phyloP scores from a whole-genome alignment of 192 early-diverging fungal species.

The Spizellomyces sp. region DNA sequence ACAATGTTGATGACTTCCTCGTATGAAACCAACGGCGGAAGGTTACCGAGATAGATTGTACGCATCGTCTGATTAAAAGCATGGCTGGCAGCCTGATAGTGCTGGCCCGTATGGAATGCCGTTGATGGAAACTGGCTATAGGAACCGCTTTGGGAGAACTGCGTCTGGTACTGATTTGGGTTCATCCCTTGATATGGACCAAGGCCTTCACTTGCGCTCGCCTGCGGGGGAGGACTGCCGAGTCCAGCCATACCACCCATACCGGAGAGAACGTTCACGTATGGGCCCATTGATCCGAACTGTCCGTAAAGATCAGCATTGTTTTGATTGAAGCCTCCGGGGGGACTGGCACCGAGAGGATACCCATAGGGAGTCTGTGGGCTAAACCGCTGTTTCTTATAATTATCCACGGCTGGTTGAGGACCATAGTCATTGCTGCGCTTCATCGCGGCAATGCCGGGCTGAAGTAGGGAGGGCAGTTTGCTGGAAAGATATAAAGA shows the following conservation, averaged over 20 bases:
- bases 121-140: slow-evolving; percentile 2
- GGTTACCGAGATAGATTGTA: slow-evolving; percentile 83
- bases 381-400: slow-evolving; percentile 62
- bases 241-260: slow-evolving; percentile 40
- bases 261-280: slow-evolving; percentile 33
- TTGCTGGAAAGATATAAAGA: background rate
- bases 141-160: slow-evolving; percentile 6
- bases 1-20: slow-evolving; percentile 74
- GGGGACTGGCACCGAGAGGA: slow-evolving; percentile 22
- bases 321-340: slow-evolving; percentile 6
- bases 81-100: slow-evolving; percentile 19
- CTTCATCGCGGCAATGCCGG: slow-evolving; percentile 53
- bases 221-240: slow-evolving; percentile 17
- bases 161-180: slow-evolving; percentile 7
- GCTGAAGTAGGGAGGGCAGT: slow-evolving; percentile 29
- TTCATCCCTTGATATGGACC: slow-evolving; percentile 12
- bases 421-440: slow-evolving; percentile 61
- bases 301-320: slow-evolving; percentile 28
- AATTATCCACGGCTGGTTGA: slow-evolving; percentile 48
- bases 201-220: background rate
- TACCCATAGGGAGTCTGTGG: slow-evolving; percentile 44
- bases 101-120: slow-evolving; percentile 4
- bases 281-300: slow-evolving; percentile 29
- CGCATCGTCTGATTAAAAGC: slow-evolving; percentile 52
- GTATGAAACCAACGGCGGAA: slow-evolving; percentile 59